A percentile compares a stretch with the other conserved stretches of the same genome.
phyloP scores from a whole-genome alignment of 192 early-diverging fungal genomes.

The Backusella mclennaniae region DNA sequence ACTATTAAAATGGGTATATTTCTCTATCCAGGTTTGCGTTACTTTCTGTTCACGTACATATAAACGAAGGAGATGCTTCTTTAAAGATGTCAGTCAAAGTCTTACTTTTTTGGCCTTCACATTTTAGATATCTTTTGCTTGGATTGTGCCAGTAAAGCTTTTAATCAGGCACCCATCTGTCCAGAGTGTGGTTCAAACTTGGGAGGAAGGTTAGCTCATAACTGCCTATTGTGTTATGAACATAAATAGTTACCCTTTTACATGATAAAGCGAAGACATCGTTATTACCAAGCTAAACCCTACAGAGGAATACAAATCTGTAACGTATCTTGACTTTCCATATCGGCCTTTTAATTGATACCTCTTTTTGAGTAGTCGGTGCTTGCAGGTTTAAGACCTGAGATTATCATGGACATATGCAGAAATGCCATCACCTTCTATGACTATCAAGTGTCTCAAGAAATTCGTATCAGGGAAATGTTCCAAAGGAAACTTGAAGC shows the following conservation, averaged over 20 bases:
- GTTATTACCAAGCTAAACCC: conserved; percentile 55
- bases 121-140: conserved; percentile 66
- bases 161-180: conserved; percentile 51
- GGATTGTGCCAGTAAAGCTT: conserved; percentile 51
- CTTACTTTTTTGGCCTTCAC: neutral
- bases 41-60: conserved; percentile 67
- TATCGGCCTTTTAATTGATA: neutral
- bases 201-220: conserved; percentile 40
- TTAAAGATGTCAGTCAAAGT: neutral
- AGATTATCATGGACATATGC: conserved; percentile 63
- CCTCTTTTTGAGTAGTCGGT: conserved; percentile 40
- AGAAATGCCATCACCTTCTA: conserved; percentile 63
- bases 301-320: conserved; percentile 65
- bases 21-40: conserved; percentile 44
- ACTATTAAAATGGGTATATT: neutral
- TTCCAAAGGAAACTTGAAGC: conserved; percentile 39
- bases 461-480: conserved; percentile 39
- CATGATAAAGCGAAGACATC: conserved; percentile 47
- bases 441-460: conserved; percentile 65
- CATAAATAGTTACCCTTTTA: conserved; percentile 2
- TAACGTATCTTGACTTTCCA: conserved; percentile 15
- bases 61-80: neutral
- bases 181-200: conserved; percentile 62
- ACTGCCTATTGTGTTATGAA: neutral
- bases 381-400: conserved; percentile 64